Percentiles rank a stretch among this genome's conserved stretches.
Evolutionary conservation across 257 asterid genomes (phyloP).

Genomic region (Solanum virginianum): DNA sequence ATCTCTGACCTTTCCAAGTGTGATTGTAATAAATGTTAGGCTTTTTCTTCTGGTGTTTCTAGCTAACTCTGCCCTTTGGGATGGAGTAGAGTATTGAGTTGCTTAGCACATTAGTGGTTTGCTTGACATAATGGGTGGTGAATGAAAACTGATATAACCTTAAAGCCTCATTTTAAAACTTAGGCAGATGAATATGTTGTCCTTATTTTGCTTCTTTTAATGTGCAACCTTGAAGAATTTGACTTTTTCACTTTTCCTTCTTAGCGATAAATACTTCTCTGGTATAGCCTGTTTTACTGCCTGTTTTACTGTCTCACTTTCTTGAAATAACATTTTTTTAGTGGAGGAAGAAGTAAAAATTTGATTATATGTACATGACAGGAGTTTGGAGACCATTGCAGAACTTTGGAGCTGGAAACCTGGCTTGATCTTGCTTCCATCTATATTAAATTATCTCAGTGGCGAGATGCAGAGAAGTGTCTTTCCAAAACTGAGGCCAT

Average conservation of each 20-base stretch:
- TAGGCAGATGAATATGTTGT: not conserved
- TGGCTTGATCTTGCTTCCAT: conserved; percentile 87
- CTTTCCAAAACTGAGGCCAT: conserved; percentile 57
- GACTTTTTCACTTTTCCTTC: not conserved
- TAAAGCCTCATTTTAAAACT: not conserved
- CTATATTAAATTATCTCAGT: conserved; percentile 49
- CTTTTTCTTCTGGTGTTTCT: not conserved
- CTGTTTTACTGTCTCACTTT: not conserved
- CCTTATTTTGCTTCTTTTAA: not conserved
- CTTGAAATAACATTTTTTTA: not conserved
- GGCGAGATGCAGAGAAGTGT: conserved; percentile 84
- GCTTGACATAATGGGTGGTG: not conserved
- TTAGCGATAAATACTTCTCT: not conserved
- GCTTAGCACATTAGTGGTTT: not conserved
- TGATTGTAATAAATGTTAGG: not conserved
- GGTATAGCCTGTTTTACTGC: not conserved
- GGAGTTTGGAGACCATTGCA: conserved; percentile 26
- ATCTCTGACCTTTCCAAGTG: not conserved
- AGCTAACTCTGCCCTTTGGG: not conserved
- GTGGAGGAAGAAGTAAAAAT: not conserved
- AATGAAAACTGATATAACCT: not conserved
- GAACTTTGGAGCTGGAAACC: conserved; percentile 50
- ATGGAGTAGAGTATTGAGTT: not conserved
- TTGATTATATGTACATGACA: conserved; percentile 12
- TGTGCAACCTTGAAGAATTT: not conserved